A percentile compares a stretch with the other conserved stretches of the same genome.
phyloP scores from a whole-genome alignment of 495 filamentous ascomycete species.

The Tuber aestivum region DNA sequence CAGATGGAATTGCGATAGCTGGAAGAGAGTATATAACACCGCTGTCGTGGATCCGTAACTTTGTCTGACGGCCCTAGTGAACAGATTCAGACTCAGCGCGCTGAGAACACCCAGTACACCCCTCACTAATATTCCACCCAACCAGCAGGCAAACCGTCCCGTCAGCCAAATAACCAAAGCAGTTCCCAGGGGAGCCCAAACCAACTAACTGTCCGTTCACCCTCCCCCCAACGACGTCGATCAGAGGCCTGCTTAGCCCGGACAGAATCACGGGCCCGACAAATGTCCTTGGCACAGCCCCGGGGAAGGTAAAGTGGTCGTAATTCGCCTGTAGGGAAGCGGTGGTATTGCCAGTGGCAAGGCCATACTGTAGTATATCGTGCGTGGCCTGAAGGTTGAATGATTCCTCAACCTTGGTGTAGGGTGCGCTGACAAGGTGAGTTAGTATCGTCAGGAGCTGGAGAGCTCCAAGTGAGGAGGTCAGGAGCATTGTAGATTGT shows the following conservation, averaged over 20 bases:
- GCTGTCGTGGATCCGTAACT: conserved; percentile 66
- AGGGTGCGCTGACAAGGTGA: conserved; percentile 74
- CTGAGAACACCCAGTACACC: conserved; percentile 75
- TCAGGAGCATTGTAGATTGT: conserved; percentile 45
- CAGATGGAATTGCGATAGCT: conserved; percentile 84
- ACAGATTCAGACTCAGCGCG: conserved; percentile 58
- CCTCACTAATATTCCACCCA: conserved; percentile 52
- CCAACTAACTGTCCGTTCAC: conserved; percentile 53
- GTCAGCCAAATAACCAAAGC: conserved; percentile 11
- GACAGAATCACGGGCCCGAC: conserved; percentile 71
- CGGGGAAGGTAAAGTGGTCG: conserved; percentile 89
- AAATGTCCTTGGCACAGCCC: conserved; percentile 85
- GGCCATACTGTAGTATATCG: conserved; percentile 76
- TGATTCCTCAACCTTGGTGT: conserved; percentile 98
- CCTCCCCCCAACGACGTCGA: conserved; percentile 46
- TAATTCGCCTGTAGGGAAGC: conserved; percentile 55
- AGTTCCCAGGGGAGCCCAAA: conserved; percentile 7
- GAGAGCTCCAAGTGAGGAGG: conserved; percentile 49
- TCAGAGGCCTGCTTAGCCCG: conserved; percentile 59
- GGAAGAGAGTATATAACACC: conserved; percentile 77
- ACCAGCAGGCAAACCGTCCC: background rate
- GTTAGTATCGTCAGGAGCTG: conserved; percentile 63
- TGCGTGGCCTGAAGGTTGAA: conserved; percentile 96
- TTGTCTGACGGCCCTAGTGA: conserved; percentile 56
- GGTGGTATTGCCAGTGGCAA: conserved; percentile 55